Conservation (phyloP, 2,329 filamentous ascomycete genomes). For the Neopestalotiopsis sp. region DNA sequence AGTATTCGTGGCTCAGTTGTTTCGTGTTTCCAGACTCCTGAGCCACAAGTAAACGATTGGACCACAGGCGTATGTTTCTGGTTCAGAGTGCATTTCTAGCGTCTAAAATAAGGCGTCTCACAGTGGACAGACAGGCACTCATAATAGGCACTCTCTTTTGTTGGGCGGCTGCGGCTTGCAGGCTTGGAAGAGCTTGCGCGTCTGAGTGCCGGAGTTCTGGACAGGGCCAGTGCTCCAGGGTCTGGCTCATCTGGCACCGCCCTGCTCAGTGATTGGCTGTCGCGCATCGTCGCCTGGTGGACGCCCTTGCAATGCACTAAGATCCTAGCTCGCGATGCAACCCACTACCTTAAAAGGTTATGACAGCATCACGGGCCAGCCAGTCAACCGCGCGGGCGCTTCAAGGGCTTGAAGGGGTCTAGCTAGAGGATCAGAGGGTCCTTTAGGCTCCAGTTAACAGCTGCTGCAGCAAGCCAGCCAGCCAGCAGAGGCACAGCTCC, state of each 20-base stretch:
- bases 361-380: background rate
- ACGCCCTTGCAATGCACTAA: background rate
- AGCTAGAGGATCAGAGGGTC: background rate
- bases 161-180: background rate
- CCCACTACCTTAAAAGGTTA: conserved; percentile 1
- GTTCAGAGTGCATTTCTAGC: background rate
- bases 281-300: background rate
- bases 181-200: too few species aligned
- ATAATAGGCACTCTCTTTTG: background rate
- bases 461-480: too few species aligned
- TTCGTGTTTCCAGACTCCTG: background rate
- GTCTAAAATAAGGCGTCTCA: background rate
- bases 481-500: too few species aligned
- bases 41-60: background rate
- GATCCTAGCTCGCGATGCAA: background rate
- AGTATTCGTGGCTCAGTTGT: background rate
- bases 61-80: background rate
- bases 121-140: background rate
- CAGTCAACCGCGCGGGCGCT: background rate
- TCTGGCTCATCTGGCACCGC: background rate
- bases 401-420: too few species aligned
- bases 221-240: background rate
- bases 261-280: background rate
- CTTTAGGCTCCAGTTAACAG: background rate
- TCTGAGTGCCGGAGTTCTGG: background rate